Percentiles rank a stretch among this genome's conserved stretches.
Conservation (phyloP, 2,329 filamentous ascomycete genomes). For the Trichoderma sp. region DNA sequence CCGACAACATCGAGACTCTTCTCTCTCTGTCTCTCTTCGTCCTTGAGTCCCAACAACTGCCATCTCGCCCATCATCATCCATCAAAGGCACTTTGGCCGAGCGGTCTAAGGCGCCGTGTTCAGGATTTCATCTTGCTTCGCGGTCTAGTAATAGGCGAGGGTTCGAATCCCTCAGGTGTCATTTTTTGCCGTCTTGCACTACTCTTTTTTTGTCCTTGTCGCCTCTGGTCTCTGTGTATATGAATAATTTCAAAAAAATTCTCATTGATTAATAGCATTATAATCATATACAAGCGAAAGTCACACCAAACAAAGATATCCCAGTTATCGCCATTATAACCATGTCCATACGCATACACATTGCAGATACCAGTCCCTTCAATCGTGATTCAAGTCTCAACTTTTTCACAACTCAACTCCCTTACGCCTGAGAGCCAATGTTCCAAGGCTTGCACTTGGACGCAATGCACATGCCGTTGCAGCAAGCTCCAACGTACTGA, state of each 20-base stretch:
- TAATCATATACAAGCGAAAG: not conserved
- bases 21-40: no score
- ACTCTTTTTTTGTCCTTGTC: not conserved
- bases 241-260: not conserved
- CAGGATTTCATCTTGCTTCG: conserved; percentile 10
- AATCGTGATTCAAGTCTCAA: not conserved
- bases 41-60: not conserved
- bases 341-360: not conserved
- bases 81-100: conserved; percentile 24
- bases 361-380: not conserved
- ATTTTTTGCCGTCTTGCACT: not conserved
- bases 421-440: conserved; percentile 15
- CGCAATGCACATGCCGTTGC: conserved; percentile 43
- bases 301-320: not conserved
- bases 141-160: conserved; percentile 19
- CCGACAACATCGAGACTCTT: not conserved
- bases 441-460: conserved; percentile 41
- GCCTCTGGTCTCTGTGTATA: not conserved
- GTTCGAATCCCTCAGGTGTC: conserved; percentile 20
- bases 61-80: not conserved
- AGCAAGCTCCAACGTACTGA: conserved; percentile 40
- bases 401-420: not conserved
- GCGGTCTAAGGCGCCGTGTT: conserved; percentile 18
- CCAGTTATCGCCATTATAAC: not conserved
- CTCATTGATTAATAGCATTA: not conserved